A percentile compares a stretch with the other conserved stretches of the same genome.
phyloP scores from a whole-genome alignment of 805 yeast genomes.

The Myxozyma melibiosi region DNA sequence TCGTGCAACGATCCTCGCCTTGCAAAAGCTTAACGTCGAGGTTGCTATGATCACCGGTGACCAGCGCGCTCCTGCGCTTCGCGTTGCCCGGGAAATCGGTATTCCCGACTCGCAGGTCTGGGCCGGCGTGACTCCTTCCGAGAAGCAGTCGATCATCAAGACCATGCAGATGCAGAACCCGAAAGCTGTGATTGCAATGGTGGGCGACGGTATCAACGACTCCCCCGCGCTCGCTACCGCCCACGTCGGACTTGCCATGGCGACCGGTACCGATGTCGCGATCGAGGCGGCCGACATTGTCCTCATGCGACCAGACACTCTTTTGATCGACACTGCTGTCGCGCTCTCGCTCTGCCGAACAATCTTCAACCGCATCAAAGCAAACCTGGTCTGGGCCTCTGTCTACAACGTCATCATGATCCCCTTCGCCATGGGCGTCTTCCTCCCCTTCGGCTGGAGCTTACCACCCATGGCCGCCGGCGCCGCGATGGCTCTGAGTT shows the following conservation, averaged over 20 bases:
- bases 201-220: slow-evolving; percentile 98
- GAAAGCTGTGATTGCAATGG: slow-evolving; percentile 63
- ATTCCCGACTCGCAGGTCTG: slow-evolving; percentile 65
- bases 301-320: slow-evolving; percentile 49
- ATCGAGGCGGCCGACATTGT: slow-evolving; percentile 96
- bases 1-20: slow-evolving; percentile 56
- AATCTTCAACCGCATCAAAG: slow-evolving; percentile 74
- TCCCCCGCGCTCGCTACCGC: slow-evolving; percentile 93
- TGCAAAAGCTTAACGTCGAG: slow-evolving; percentile 55
- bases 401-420: slow-evolving; percentile 84
- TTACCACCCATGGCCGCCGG: slow-evolving; percentile 90
- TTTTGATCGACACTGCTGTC: slow-evolving; percentile 48
- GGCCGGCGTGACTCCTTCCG: slow-evolving; percentile 75
- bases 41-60: slow-evolving; percentile 95
- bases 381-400: slow-evolving; percentile 83
- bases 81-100: slow-evolving; percentile 67
- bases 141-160: slow-evolving; percentile 68
- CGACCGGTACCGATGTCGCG: slow-evolving; percentile 94
- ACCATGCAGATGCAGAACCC: slow-evolving; percentile 50
- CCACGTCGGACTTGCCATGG: slow-evolving; percentile 86
- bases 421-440: slow-evolving; percentile 93
- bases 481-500: slow-evolving; percentile 89
- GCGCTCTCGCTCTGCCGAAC: slow-evolving; percentile 65
- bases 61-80: slow-evolving; percentile 58
- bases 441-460: slow-evolving; percentile 71